Conservation (phyloP, 441 rosid genomes). For the Pelargonium fulgidum region DNA sequence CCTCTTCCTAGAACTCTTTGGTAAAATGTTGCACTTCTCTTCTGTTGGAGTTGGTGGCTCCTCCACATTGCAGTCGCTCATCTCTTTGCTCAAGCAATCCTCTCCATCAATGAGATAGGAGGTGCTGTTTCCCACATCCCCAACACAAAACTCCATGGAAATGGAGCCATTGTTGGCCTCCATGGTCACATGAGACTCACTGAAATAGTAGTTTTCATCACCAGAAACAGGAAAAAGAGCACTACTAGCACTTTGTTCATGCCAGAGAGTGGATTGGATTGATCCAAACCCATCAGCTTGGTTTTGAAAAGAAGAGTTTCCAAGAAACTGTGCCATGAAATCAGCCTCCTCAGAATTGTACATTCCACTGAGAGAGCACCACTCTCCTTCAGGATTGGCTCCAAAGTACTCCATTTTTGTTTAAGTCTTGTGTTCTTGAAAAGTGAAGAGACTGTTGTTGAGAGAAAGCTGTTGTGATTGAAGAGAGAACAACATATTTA, state of each 20-base stretch:
- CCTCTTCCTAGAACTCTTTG: constrained; percentile 50
- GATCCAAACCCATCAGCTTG: constrained; percentile 20
- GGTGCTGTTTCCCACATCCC: constrained; percentile 29
- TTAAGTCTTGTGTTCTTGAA: background rate
- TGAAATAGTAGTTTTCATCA: constrained; percentile 28
- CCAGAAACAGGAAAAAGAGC: constrained; percentile 20
- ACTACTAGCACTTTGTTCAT: constrained; percentile 22
- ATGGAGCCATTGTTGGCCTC: constrained; percentile 23
- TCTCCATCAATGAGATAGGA: constrained; percentile 37
- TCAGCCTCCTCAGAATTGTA: constrained; percentile 56
- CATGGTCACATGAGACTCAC: constrained; percentile 27
- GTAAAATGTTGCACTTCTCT: constrained; percentile 25
- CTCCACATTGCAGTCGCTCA: constrained; percentile 25
- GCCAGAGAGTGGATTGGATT: constrained; percentile 29
- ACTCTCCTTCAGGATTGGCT: constrained; percentile 40
- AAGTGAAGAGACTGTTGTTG: constrained; percentile 9
- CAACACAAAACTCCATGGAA: constrained; percentile 34
- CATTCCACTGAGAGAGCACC: constrained; percentile 51
- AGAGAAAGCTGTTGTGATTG: constrained; percentile 16
- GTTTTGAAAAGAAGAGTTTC: constrained; percentile 22
- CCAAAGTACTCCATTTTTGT: constrained; percentile 48
- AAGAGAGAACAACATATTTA: constrained; percentile 26
- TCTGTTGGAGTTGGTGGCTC: constrained; percentile 22
- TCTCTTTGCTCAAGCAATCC: constrained; percentile 28
- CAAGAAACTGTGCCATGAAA: constrained; percentile 63